These are phyloP conservation scores for Scheffersomyces illinoinensis DNA, from an alignment of 1,139 yeast genomes.

Conservation along the genomic window DNA sequence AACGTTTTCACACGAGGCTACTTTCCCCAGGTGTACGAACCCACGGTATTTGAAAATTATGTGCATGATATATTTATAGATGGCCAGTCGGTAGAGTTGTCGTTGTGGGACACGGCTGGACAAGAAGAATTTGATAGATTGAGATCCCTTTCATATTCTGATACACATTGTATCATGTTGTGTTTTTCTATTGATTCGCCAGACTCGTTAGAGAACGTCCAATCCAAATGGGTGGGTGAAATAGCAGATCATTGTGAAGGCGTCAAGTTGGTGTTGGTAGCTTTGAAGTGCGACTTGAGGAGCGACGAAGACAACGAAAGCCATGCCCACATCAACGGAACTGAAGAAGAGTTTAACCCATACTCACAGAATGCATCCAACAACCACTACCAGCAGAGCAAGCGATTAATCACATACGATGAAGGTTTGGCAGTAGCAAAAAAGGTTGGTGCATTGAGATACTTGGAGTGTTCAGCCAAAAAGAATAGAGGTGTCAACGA, in stretches of 20 bases:
- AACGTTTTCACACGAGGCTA: constrained; percentile 97
- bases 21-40: constrained; percentile 97
- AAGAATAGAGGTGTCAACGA: constrained; percentile 94
- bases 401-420: constrained; percentile 69
- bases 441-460: constrained; percentile 79
- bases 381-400: constrained; percentile 41
- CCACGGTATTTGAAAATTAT: constrained; percentile 96
- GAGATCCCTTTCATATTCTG: constrained; percentile 86
- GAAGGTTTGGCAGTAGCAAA: constrained; percentile 88
- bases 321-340: constrained; percentile 30
- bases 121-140: constrained; percentile 97
- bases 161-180: constrained; percentile 94
- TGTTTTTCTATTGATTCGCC: constrained; percentile 94
- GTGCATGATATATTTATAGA: constrained; percentile 97
- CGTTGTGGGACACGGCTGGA: constrained; percentile 98
- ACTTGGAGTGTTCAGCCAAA: constrained; percentile 92
- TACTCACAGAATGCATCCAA: constrained; percentile 21
- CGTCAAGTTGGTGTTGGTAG: constrained; percentile 89
- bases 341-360: constrained; percentile 41
- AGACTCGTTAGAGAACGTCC: constrained; percentile 93
- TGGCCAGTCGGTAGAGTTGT: constrained; percentile 87
- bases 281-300: constrained; percentile 91
- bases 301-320: constrained; percentile 39
- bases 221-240: constrained; percentile 92
- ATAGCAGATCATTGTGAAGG: constrained; percentile 97